Evolutionary conservation across 1,284 basidiomycete species (phyloP).

Genomic region (Microbotryum scabiosae): DNA sequence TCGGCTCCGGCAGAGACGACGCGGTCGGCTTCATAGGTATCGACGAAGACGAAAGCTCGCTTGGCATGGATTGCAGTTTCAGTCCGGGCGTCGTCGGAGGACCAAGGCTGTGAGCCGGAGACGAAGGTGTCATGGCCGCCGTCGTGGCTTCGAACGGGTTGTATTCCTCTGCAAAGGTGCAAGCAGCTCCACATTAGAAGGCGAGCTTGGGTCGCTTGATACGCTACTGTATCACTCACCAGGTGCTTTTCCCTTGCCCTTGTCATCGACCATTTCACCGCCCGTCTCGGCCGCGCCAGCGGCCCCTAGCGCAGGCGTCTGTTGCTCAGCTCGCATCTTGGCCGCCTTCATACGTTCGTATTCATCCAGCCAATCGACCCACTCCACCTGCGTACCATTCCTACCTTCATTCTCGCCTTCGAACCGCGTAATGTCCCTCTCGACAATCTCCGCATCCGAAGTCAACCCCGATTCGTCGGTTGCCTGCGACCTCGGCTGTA

Average conservation of each 20-base stretch:
- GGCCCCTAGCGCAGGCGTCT: neutral
- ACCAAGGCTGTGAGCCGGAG: no score
- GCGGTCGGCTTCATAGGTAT: neutral
- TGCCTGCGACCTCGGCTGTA: conserved; percentile 7
- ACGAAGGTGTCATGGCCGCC: conserved; percentile 3
- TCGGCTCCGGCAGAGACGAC: neutral
- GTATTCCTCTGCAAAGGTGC: conserved; percentile 10
- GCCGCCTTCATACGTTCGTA: conserved; percentile 51
- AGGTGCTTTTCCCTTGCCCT: conserved; percentile 20
- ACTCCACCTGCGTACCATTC: conserved; percentile 43
- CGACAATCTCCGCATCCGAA: neutral
- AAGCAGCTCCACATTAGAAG: neutral
- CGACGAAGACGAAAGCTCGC: neutral
- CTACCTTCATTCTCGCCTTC: neutral
- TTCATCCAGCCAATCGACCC: conserved; percentile 53
- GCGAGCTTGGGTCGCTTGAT: neutral
- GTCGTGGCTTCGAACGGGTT: conserved; percentile 29
- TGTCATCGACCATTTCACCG: conserved; percentile 11
- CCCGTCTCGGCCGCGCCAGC: conserved; percentile 7
- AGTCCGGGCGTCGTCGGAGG: no score
- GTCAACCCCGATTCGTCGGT: neutral
- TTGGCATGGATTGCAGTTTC: no score
- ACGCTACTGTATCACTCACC: conserved; percentile 1
- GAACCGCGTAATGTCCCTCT: neutral
- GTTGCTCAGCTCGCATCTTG: conserved; percentile 44